Evolutionary conservation across 2,329 filamentous ascomycete species (phyloP), one percentile per base, ranked within the genome.

Genomic region (Fusarium sp.): DNA sequence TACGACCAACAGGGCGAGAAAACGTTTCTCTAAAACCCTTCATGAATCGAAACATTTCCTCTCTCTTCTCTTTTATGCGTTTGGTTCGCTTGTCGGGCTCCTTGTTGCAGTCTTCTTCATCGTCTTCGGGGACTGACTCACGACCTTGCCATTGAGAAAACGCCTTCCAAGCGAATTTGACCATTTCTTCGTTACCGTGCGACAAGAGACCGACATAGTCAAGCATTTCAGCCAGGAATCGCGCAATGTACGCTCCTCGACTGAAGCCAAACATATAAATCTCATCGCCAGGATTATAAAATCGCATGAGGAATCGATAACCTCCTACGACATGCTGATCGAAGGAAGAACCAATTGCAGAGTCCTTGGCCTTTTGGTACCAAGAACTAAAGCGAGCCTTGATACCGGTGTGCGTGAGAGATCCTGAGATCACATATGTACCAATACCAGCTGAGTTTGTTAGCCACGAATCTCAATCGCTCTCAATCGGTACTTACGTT

Each of bases 161-260:
- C 0, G 91, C 90, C 77, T 92, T 94, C 92, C 93, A 96, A 1
- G 92, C 93, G 76, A 97, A 97, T 6, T 87, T 85, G 54, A 93
- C 89, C 89, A 96, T 91, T 72, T 96, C 93, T 75, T 97, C 92
- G 72, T 97, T 97, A 13, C 93, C 93, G 54, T 92, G 90, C 14
- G 90, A 91, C 16, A 97, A 83, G 0, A 97, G 83, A 2, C 93
- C 93, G 57, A 96, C 89, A 71, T 92, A 90, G 74, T 96, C 92
- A 9, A 96, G 85, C 93, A 95, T 95, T 75, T 96, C 92, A 1
- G 93, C 92, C 1, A 93, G 80, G 74, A 93, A 93, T 4, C 91
- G 87, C 1, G 91, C 91, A 45, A 92, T 91, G 73, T 93, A 93
- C 2, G 90, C 86, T 20, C 91, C 91, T 21, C 91, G 87, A 45